A percentile compares a stretch with the other conserved stretches of the same genome.
These are phyloP conservation scores for Peniophora sp. DNA, from an alignment of 1,284 basidiomycete species.

Conservation along the genomic window DNA sequence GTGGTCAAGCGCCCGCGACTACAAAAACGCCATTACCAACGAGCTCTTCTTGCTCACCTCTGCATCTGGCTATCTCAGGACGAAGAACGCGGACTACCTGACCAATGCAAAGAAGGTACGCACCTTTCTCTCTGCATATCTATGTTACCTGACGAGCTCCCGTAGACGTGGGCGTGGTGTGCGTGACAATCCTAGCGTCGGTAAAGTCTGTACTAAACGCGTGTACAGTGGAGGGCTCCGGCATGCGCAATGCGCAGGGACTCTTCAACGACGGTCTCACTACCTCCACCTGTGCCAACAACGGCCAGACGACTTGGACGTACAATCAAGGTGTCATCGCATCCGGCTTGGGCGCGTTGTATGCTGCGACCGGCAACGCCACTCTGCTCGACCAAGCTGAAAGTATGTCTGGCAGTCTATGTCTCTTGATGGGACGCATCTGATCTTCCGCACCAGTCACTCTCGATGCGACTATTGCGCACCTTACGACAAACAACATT, in stretches of 20 bases:
- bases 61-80: conserved; percentile 35
- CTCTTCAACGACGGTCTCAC: conserved; percentile 45
- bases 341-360: conserved; percentile 41
- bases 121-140: background rate
- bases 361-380: conserved; percentile 29
- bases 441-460: conserved; percentile 22
- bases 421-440: background rate
- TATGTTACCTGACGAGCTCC: background rate
- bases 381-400: conserved; percentile 38
- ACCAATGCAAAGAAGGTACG: conserved; percentile 35
- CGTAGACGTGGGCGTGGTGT: conserved; percentile 40
- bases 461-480: conserved; percentile 39
- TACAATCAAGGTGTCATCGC: conserved; percentile 53
- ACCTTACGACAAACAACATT: conserved; percentile 30
- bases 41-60: conserved; percentile 46
- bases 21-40: conserved; percentile 55
- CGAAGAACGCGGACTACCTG: conserved; percentile 28
- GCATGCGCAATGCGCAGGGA: conserved; percentile 40
- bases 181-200: conserved; percentile 14
- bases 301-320: conserved; percentile 47
- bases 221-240: conserved; percentile 31
- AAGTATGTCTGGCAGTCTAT: background rate
- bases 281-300: conserved; percentile 32
- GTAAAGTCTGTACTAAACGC: background rate
- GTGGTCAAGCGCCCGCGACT: conserved; percentile 46